Evolutionary conservation across 805 yeast genomes (phyloP), one percentile per base, ranked within the genome.

Genomic region (Scheffersomyces ergatensis): DNA sequence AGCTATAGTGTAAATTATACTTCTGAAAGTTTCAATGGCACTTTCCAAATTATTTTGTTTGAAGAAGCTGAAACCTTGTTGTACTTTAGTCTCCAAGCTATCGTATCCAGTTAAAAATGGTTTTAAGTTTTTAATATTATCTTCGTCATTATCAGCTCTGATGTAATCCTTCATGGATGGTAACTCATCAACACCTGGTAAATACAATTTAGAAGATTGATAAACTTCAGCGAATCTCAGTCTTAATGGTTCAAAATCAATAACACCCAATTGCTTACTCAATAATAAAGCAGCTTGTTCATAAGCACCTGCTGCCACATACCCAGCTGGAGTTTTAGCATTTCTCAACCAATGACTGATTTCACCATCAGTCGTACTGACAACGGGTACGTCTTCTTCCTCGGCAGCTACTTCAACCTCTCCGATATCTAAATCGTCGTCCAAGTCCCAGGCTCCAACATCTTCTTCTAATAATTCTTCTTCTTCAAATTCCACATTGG

Each of bases 221-320:
- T 87, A 95, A 11, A 89, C 84, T 54, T 89, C 92, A 60, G 86
- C 51, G 70, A 93, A 93, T 46, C 96, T 77, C 21, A 73, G 59
- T 66, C 92, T 82, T 53, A 93, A 76, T 12, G 98, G 98, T 55
- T 83, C 95, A 60, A 95, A 92, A 51, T 87, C 75, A 20, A 79
- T 83, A 38, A 88, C 78, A 53, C 97, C 99, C 34, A 83, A 73
- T 65, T 95, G 99, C 56, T 92, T 85, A 70, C 84, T 82, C 54
- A 93, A 76, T 58, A 95, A 78, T 55, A 89, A 95, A 30, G 97
- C 93, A 29, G 98, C 99, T 39, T 92, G 85, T 50, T 89, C 97
- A 60, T 92, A 92, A 4, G 95, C 86, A 53, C 99, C 99, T 2
- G 97, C 89, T 2, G 99, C 97, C 55, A 85, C 89, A 53, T 89